These are phyloP conservation scores for Wickerhamiella sergipiensis DNA, from an alignment of 805 yeast species.

Conservation along the genomic window DNA sequence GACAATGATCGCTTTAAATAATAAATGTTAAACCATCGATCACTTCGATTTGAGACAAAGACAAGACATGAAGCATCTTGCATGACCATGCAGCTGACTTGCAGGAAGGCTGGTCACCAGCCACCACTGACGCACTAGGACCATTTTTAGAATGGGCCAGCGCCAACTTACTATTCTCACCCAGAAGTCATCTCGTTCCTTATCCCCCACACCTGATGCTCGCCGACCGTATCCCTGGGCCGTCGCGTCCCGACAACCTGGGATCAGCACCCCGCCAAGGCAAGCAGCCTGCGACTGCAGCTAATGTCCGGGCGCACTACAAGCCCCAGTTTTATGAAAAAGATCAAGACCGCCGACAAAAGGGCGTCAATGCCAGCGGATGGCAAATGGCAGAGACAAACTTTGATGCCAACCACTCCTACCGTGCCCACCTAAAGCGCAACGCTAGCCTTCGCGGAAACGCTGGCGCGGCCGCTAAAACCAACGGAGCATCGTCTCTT, in stretches of 20 bases:
- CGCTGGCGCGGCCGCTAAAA: not conserved
- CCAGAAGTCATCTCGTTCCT: not conserved
- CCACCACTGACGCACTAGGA: not conserved
- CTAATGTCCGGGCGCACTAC: not conserved
- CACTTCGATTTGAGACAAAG: not conserved
- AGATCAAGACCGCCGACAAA: not conserved
- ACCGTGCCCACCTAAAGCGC: not conserved
- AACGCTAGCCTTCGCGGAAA: constrained; percentile 2
- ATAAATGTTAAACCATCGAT: too few species aligned
- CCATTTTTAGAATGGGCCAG: not conserved
- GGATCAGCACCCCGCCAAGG: not conserved
- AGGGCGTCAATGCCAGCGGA: not conserved
- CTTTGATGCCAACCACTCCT: not conserved
- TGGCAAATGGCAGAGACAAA: not conserved
- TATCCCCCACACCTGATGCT: not conserved
- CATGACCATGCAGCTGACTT: not conserved
- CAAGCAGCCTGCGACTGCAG: not conserved
- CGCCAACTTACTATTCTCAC: not conserved
- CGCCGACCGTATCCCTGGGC: not conserved
- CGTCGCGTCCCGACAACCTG: not conserved
- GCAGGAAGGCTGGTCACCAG: not conserved
- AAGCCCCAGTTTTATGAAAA: not conserved
- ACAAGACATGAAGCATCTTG: not conserved
- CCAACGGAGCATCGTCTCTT: not conserved
- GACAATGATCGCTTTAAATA: too few species aligned